A percentile compares a stretch with the other conserved stretches of the same genome.
These are phyloP conservation scores for Trichoderma orchidacearum DNA, from an alignment of 495 filamentous ascomycete species.

Conservation along the genomic window DNA sequence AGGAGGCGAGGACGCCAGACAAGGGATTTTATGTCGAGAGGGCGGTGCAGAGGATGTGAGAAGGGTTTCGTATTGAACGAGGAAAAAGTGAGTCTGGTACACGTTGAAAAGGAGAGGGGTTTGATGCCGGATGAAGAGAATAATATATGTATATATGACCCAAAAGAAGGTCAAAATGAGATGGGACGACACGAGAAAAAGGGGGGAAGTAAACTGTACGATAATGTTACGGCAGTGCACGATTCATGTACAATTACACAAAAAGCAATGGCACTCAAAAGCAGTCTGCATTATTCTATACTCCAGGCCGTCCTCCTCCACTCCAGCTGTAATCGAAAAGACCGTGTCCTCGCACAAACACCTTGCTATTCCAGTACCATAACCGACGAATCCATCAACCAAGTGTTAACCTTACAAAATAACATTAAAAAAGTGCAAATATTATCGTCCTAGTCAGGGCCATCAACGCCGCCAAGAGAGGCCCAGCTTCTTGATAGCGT, in stretches of 20 bases:
- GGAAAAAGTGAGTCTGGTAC: no score
- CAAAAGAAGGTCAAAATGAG: no score
- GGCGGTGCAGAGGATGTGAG: slow-evolving; percentile 20
- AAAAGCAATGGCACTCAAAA: no score
- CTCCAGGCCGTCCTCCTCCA: not conserved
- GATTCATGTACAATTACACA: not conserved
- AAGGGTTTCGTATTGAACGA: no score
- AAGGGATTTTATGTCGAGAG: slow-evolving; percentile 77
- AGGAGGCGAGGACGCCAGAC: slow-evolving; percentile 61
- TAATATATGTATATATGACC: not conserved
- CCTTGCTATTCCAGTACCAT: not conserved
- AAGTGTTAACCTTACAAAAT: not conserved
- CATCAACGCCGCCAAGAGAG: no score
- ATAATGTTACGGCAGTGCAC: not conserved
- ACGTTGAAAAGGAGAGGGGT: no score
- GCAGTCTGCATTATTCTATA: not conserved
- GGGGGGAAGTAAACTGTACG: not conserved
- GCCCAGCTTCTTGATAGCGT: no score
- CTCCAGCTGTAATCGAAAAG: not conserved
- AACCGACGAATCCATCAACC: not conserved
- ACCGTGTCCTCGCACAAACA: not conserved
- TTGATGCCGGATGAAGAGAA: no score
- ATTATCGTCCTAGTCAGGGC: not conserved
- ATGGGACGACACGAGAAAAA: no score
- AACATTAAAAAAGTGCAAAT: not conserved